Evolutionary conservation across 2,329 filamentous ascomycete genomes (phyloP).

Genomic region (Fusarium sterilihyphosum): DNA sequence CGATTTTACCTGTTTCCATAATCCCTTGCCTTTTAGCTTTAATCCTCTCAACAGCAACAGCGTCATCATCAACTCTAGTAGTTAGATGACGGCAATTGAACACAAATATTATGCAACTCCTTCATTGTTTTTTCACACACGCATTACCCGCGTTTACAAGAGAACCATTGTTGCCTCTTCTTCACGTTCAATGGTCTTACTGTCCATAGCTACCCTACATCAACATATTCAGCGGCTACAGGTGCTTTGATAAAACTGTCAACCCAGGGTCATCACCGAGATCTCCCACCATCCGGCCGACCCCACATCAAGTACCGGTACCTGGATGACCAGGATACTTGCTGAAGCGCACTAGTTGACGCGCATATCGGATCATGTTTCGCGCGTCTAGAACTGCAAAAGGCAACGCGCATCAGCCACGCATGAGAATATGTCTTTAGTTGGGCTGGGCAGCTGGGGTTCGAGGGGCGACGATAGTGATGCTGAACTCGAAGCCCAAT

Average conservation of each 20-base stretch:
- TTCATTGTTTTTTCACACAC: background rate
- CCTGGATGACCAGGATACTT: slow-evolving; percentile 38
- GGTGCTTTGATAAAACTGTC: slow-evolving; percentile 36
- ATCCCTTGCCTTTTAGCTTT: background rate
- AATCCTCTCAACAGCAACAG: background rate
- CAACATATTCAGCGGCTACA: slow-evolving; percentile 20
- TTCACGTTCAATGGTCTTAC: background rate
- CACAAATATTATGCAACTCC: background rate
- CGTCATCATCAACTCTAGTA: background rate
- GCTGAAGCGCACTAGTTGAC: slow-evolving; percentile 45
- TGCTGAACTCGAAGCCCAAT: slow-evolving; percentile 35
- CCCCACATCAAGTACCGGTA: slow-evolving; percentile 43
- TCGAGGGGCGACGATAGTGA: slow-evolving; percentile 27
- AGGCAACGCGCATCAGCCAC: slow-evolving; percentile 44
- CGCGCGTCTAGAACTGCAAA: slow-evolving; percentile 45
- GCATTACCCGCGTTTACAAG: background rate
- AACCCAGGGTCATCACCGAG: slow-evolving; percentile 28
- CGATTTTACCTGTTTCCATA: background rate
- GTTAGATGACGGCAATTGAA: background rate
- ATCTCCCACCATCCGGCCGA: slow-evolving; percentile 35
- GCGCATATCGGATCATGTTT: slow-evolving; percentile 47
- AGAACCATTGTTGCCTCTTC: background rate
- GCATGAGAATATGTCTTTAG: slow-evolving; percentile 33
- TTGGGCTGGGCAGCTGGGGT: slow-evolving; percentile 9
- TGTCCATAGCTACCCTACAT: slow-evolving; percentile 26